These are phyloP conservation scores for Penicillium sp. DNA, from an alignment of 2,329 filamentous ascomycete genomes.

Conservation along the genomic window DNA sequence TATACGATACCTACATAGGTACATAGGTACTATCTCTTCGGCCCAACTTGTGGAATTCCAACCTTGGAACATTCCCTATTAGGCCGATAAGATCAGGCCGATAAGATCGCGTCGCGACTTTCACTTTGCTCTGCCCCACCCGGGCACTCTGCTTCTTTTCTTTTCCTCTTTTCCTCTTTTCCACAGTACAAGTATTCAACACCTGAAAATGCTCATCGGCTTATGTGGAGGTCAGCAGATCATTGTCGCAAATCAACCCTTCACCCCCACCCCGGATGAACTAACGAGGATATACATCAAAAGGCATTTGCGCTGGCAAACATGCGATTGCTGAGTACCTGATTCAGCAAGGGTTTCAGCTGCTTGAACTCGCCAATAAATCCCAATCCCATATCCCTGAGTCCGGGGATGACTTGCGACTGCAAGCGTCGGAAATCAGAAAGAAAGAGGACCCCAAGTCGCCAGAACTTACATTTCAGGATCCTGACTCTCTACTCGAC, in stretches of 20 bases:
- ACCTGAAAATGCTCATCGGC: constrained; percentile 48
- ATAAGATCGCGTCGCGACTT: constrained; percentile 7
- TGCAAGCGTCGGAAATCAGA: constrained; percentile 27
- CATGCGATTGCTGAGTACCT: constrained; percentile 85
- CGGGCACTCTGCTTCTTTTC: neutral
- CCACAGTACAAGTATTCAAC: neutral
- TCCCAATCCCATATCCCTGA: constrained; percentile 24
- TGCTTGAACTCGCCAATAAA: constrained; percentile 58
- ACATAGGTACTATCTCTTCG: neutral
- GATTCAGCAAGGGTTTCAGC: constrained; percentile 75
- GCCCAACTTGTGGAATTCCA: neutral
- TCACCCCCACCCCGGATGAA: neutral
- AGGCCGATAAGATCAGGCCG: neutral
- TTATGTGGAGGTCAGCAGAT: constrained; percentile 48
- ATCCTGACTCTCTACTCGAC: constrained; percentile 68
- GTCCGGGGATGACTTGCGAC: constrained; percentile 27
- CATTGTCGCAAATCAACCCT: neutral
- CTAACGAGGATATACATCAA: constrained; percentile 12
- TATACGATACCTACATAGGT: neutral
- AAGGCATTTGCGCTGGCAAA: constrained; percentile 92
- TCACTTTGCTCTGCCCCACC: constrained; percentile 2
- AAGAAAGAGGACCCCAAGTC: constrained; percentile 16
- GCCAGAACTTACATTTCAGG: constrained; percentile 52
- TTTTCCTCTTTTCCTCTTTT: neutral
- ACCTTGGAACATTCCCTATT: neutral